phyloP scores from a whole-genome alignment of 164 flowering plant species.

The Nelumbo lutea region DNA sequence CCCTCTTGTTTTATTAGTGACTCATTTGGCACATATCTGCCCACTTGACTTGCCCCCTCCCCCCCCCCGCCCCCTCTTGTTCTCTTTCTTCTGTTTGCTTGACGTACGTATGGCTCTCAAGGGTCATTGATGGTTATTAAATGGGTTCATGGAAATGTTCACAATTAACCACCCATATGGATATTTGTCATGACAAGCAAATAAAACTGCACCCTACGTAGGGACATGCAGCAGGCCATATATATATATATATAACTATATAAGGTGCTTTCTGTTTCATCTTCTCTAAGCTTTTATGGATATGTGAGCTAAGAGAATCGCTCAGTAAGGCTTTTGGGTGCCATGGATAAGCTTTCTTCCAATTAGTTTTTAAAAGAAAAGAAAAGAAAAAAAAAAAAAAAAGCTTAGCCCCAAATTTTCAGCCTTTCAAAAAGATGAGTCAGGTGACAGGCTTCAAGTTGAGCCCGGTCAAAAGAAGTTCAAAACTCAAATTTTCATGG shows the following conservation, averaged over 20 bases:
- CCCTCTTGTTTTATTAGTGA: too few relatives aligned
- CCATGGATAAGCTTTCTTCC: neutral
- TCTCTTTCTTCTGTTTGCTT: too few relatives aligned
- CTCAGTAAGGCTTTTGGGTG: constrained; percentile 9
- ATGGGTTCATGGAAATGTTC: neutral
- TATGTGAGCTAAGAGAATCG: constrained; percentile 18
- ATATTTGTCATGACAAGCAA: constrained; percentile 3
- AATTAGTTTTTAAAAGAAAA: neutral
- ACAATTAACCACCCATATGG: too few relatives aligned
- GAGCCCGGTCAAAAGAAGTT: constrained; percentile 32
- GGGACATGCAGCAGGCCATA: neutral
- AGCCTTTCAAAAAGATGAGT: constrained; percentile 28
- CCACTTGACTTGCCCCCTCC: too few relatives aligned
- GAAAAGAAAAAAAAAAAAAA: too few relatives aligned
- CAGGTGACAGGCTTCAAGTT: constrained; percentile 17
- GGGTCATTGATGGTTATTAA: neutral
- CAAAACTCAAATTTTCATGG: constrained; percentile 17
- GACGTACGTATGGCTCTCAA: neutral
- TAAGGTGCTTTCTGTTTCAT: neutral
- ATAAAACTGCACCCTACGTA: neutral
- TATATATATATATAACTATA: neutral
- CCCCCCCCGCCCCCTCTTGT: too few relatives aligned
- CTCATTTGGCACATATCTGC: too few relatives aligned
- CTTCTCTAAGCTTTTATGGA: neutral
- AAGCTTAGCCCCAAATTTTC: neutral